Conservation (phyloP, 352 stramenopile species). For the Phytopythium oedochilum region DNA sequence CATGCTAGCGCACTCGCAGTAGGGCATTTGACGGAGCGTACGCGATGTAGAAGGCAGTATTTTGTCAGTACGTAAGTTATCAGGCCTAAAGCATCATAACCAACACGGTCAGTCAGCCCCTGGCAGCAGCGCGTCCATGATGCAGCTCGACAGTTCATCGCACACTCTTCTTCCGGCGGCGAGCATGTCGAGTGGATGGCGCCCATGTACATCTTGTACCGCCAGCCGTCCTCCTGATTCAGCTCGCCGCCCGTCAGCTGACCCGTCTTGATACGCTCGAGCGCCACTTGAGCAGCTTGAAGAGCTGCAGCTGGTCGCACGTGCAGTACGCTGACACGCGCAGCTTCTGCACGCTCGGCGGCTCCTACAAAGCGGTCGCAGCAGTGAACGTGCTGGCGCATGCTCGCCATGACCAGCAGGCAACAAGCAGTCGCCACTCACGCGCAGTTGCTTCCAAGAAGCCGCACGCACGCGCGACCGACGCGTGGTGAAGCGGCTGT, state of each 20-base stretch:
- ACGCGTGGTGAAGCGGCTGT: slow-evolving; percentile 73
- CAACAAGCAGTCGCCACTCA: background rate
- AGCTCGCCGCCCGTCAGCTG: slow-evolving; percentile 73
- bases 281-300: slow-evolving; percentile 87
- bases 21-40: slow-evolving; percentile 13
- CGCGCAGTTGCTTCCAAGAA: slow-evolving; percentile 76
- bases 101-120: no score
- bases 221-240: slow-evolving; percentile 65
- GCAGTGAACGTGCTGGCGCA: no score
- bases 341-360: slow-evolving; percentile 68
- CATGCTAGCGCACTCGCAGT: no score
- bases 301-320: slow-evolving; percentile 79
- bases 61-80: slow-evolving; percentile 59
- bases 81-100: no score
- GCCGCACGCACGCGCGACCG: slow-evolving; percentile 79
- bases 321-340: slow-evolving; percentile 85
- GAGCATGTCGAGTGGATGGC: slow-evolving; percentile 75
- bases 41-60: slow-evolving; percentile 86
- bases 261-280: slow-evolving; percentile 72
- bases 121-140: no score
- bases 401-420: no score
- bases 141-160: no score
- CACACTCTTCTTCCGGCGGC: slow-evolving; percentile 14
- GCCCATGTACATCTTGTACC: slow-evolving; percentile 86
- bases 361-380: slow-evolving; percentile 22